Evolutionary conservation across 257 asterid genomes (phyloP).

Genomic region (Mitragyna speciosa): DNA sequence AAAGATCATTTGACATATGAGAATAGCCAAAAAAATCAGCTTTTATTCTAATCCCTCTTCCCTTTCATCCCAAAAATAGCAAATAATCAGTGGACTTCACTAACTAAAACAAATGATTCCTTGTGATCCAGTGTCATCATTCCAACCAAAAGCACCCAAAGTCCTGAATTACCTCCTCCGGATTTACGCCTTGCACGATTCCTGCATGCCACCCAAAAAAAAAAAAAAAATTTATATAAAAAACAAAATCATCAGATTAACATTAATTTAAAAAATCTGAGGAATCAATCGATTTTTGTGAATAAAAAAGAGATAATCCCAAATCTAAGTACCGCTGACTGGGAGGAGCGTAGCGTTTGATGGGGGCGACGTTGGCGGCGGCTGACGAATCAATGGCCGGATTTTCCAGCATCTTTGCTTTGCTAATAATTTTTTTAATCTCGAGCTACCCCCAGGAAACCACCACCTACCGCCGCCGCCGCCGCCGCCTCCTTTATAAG

Average conservation of each 20-base stretch:
- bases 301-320: no score
- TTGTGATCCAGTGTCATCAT: neutral
- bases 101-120: neutral
- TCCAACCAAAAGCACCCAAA: neutral
- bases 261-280: neutral
- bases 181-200: constrained; percentile 89
- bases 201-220: constrained; percentile 46
- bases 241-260: constrained; percentile 16
- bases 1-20: neutral
- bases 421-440: neutral
- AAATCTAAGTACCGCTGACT: constrained; percentile 69
- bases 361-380: constrained; percentile 53
- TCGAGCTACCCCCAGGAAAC: neutral
- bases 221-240: constrained; percentile 3
- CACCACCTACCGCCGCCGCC: constrained; percentile 26
- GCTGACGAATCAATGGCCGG: constrained; percentile 60
- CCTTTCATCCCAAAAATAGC: neutral
- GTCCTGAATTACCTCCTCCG: constrained; percentile 65
- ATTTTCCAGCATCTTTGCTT: constrained; percentile 64
- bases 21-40: neutral
- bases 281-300: neutral
- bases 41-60: no score
- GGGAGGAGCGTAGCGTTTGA: constrained; percentile 91
- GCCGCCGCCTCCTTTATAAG: constrained; percentile 2
- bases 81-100: neutral